A percentile compares a stretch with the other conserved stretches of the same genome.
Evolutionary conservation across 306 rosid species (phyloP).

Genomic region (Casuarina cunninghamiana): DNA sequence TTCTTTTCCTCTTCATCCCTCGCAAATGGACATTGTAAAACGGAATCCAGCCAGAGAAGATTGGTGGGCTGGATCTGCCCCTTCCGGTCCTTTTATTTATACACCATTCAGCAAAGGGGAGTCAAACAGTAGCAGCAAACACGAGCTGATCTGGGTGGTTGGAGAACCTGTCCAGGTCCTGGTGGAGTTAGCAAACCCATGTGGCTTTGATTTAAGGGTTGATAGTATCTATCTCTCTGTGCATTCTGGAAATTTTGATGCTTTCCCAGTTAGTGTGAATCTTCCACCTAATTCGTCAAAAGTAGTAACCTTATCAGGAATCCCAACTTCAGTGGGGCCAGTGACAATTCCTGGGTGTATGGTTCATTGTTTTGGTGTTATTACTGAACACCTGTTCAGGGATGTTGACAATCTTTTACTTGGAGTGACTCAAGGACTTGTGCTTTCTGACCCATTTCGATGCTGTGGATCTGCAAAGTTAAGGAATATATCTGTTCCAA

Average conservation of each 20-base stretch:
- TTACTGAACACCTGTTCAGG: slow-evolving; percentile 90
- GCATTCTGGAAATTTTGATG: slow-evolving; percentile 88
- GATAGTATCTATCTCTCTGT: slow-evolving; percentile 93
- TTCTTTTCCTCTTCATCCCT: slow-evolving; percentile 83
- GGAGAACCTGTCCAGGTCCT: slow-evolving; percentile 94
- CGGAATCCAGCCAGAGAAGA: slow-evolving; percentile 87
- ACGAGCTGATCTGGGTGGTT: slow-evolving; percentile 82
- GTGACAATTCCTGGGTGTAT: slow-evolving; percentile 89
- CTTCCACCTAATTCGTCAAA: slow-evolving; percentile 92
- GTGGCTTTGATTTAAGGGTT: slow-evolving; percentile 93
- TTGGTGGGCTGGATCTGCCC: slow-evolving; percentile 97
- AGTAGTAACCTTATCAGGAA: slow-evolving; percentile 87
- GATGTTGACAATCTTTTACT: slow-evolving; percentile 97
- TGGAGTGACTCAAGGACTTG: slow-evolving; percentile 95
- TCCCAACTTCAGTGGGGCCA: slow-evolving; percentile 81
- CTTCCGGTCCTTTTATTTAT: slow-evolving; percentile 95
- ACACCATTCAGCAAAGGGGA: slow-evolving; percentile 98
- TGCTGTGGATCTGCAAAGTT: slow-evolving; percentile 90
- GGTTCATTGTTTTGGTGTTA: slow-evolving; percentile 95
- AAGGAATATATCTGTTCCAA: slow-evolving; percentile 76
- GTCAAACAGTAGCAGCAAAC: slow-evolving; percentile 61
- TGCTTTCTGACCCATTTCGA: slow-evolving; percentile 95
- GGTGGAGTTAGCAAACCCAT: slow-evolving; percentile 96
- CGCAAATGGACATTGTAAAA: slow-evolving; percentile 88
- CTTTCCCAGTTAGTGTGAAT: slow-evolving; percentile 79